Evolutionary conservation across 495 filamentous ascomycete species (phyloP), one percentile per base, ranked within the genome.

Genomic region (Lophium mytilinum): DNA sequence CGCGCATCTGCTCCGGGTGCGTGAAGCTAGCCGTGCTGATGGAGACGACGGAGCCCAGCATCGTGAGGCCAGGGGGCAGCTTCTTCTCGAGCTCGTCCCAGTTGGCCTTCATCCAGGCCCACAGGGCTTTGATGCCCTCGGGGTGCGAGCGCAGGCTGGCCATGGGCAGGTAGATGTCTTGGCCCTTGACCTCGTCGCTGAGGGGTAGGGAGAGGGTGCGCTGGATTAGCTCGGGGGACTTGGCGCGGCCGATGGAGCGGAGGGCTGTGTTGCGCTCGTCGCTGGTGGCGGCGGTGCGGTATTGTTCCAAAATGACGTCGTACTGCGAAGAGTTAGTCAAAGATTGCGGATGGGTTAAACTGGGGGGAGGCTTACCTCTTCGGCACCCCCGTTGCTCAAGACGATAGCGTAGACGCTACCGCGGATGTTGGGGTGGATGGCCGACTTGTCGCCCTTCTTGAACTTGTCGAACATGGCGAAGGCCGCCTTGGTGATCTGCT

Each of bases 201-300:
- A 88, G 77, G 42, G 90, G 82, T 36, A 95, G 75, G 9, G 72
- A 77, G 15, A 98, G 80, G 1, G 90, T 92, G 53, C 83, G 82
- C 69, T 89, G 71, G 72, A 96, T 92, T 46, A 96, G 83, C 50
- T 83, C 80, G 12, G 87, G 82, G 43, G 85, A 75, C 60, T 86
- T 85, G 34, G 89, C 83, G 50, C 89, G 81, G 47, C 93, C 91
- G 9, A 98, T 78, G 57, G 82, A 83, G 60, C 93, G 88, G 36
- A 98, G 81, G 0, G 92, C 90, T n/a, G 90, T 93, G 66, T 94
- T 95, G 71, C 91, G 88, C 77, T 97, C 92, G 67, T 96, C 92
- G 48, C 85, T 87, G 69, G 87, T 95, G 49, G 78, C 81, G n/a
- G 88, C 90, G n/a, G 80, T 81, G 58, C 81, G 84, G 77, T 89